Conservation (phyloP, 768 basidiomycete genomes). For the Aureoboletus auriporus region DNA sequence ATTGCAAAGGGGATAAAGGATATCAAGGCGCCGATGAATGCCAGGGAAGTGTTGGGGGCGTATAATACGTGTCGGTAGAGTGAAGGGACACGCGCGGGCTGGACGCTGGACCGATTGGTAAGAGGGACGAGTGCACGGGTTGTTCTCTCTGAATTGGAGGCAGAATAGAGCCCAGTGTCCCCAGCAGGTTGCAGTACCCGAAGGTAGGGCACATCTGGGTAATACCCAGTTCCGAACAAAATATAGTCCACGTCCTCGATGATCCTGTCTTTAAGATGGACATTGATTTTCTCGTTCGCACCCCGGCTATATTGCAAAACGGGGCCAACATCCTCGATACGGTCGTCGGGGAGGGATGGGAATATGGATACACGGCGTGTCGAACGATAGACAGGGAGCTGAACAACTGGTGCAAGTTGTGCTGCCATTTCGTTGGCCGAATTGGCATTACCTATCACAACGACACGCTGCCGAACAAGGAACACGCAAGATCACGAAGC, state of each 20-base stretch:
- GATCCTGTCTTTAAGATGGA: slow-evolving; percentile 33
- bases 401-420: slow-evolving; percentile 37
- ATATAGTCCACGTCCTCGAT: slow-evolving; percentile 41
- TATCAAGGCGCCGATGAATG: slow-evolving; percentile 42
- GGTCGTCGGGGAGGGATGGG: slow-evolving; percentile 38
- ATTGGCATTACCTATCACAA: slow-evolving; percentile 49
- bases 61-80: slow-evolving; percentile 46
- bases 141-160: too few species aligned
- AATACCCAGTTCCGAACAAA: slow-evolving; percentile 46
- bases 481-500: background rate
- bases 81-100: slow-evolving; percentile 38
- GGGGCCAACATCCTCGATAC: slow-evolving; percentile 42
- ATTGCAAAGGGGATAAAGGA: slow-evolving; percentile 47
- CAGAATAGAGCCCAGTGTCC: too few species aligned
- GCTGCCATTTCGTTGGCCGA: slow-evolving; percentile 51
- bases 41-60: slow-evolving; percentile 42
- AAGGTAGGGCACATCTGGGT: slow-evolving; percentile 38
- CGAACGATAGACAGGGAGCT: slow-evolving; percentile 43
- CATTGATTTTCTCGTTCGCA: slow-evolving; percentile 27
- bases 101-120: slow-evolving; percentile 19
- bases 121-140: slow-evolving; percentile 21
- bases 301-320: slow-evolving; percentile 31
- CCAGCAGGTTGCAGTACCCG: slow-evolving; percentile 23
- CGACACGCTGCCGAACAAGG: slow-evolving; percentile 32
- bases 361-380: slow-evolving; percentile 42